phyloP scores from a whole-genome alignment of 257 asterid genomes.

The Solanum etuberosum region DNA sequence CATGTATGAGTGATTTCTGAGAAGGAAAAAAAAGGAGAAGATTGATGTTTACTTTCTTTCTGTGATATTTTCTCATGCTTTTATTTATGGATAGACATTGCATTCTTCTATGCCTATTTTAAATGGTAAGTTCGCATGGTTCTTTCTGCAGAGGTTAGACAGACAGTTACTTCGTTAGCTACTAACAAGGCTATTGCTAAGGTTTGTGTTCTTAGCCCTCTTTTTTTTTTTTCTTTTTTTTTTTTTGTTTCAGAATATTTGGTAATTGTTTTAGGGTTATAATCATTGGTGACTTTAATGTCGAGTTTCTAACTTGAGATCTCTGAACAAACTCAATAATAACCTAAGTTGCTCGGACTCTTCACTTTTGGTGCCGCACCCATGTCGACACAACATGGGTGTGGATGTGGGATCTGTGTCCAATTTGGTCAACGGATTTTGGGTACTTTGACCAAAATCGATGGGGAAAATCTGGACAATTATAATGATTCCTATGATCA shows the following conservation, averaged over 20 bases:
- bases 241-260: neutral
- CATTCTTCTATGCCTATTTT: neutral
- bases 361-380: too few relatives aligned
- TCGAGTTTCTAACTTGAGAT: neutral
- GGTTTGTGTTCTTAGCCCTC: conserved; percentile 22
- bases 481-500: too few relatives aligned
- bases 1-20: neutral
- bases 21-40: neutral
- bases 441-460: too few relatives aligned
- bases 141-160: conserved; percentile 47
- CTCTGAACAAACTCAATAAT: neutral
- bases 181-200: conserved; percentile 42
- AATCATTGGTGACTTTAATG: neutral
- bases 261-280: neutral
- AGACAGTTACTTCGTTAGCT: conserved; percentile 24
- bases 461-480: too few relatives aligned
- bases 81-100: neutral
- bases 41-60: neutral
- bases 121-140: neutral
- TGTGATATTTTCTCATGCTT: neutral
- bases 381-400: too few relatives aligned
- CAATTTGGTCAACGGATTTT: too few relatives aligned
- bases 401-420: too few relatives aligned
- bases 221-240: neutral
- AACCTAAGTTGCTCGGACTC: too few relatives aligned